These are phyloP conservation scores for Linnemannia hyalina DNA, from an alignment of 192 early-diverging fungal species.

Conservation along the genomic window DNA sequence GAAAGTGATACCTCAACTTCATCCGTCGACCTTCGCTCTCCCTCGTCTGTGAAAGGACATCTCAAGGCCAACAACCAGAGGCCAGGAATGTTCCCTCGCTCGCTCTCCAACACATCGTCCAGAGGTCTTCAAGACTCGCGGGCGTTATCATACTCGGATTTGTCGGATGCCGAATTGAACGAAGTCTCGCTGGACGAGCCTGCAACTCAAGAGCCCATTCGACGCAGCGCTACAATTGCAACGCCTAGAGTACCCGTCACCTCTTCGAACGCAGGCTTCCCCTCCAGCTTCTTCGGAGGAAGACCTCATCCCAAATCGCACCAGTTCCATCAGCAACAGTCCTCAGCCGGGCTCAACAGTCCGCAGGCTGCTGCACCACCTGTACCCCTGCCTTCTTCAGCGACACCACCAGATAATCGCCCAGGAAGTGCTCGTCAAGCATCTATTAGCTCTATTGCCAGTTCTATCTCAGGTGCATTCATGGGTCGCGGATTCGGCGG, in stretches of 20 bases:
- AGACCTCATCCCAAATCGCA: slow-evolving; percentile 49
- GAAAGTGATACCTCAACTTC: slow-evolving; percentile 41
- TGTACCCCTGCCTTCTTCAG: background rate
- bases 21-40: slow-evolving; percentile 9
- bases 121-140: slow-evolving; percentile 15
- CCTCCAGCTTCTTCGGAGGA: slow-evolving; percentile 52
- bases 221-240: slow-evolving; percentile 19
- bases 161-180: slow-evolving; percentile 41
- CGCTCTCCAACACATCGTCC: slow-evolving; percentile 25
- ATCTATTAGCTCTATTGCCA: slow-evolving; percentile 50
- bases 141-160: slow-evolving; percentile 26
- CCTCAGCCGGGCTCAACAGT: background rate
- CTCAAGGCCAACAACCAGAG: background rate
- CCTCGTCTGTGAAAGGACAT: background rate
- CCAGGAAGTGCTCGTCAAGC: slow-evolving; percentile 15
- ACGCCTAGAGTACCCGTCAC: slow-evolving; percentile 18
- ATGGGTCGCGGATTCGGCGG: slow-evolving; percentile 41
- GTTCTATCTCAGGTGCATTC: slow-evolving; percentile 42
- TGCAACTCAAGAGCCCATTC: slow-evolving; percentile 1
- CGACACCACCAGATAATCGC: slow-evolving; percentile 15
- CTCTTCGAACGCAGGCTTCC: slow-evolving; percentile 38
- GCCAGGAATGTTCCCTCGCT: slow-evolving; percentile 14
- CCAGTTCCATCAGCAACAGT: slow-evolving; percentile 28
- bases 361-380: slow-evolving; percentile 2
- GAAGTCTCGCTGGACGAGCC: slow-evolving; percentile 47